Evolutionary conservation across 2,329 filamentous ascomycete genomes (phyloP), one percentile per base, ranked within the genome.

Genomic region (Ceratocystiopsis sp.): DNA sequence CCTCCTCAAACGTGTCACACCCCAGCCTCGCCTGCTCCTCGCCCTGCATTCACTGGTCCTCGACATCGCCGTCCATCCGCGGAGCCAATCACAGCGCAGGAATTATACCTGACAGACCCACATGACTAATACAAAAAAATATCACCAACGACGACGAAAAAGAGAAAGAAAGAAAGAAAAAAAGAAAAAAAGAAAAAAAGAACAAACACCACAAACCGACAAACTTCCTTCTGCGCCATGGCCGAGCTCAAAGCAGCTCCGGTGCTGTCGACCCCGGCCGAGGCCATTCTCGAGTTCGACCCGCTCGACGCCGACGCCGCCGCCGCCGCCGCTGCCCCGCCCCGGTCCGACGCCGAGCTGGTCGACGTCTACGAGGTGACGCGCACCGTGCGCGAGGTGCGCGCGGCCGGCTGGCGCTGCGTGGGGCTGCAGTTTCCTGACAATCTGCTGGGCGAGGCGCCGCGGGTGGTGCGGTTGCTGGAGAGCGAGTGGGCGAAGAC

Each of bases 361-460:
- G 64, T 66, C 44, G 63, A 77, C 36, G 79, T 82, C 40, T 98
- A 96, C 64, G 91, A 98, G 61, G 80, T 95, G 50, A 69, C 73
- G 46, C 73, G 84, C 45, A 95, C 91, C 0, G 72, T 85, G 40
- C 60, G 64, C 34, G 84, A 94, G 59, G 81, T 98, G 39, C 67
- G 68, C n/a, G 61, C 67, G 6, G 80, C 76, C 37, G 69, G 69
- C 58, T 93, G 84, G 73, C 72, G 64, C 48, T 73, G 81, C 41
- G 73, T 98, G 32, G 91, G 86, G 1, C 64, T 98, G n/a, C 91
- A 98, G 57, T 96, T 98, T 52, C 89, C 91, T 0, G 91, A 98
- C 61, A 71, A 80, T 25, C 93, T 96, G 84, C 71, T 98, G 1
- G 68, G 74, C 1, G 86, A 98, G 67, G 84, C 84, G 10, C 80